Evolutionary conservation across 2,329 filamentous ascomycete species (phyloP), one percentile per base, ranked within the genome.

Genomic region (Allantophomopsis lycopodina): DNA sequence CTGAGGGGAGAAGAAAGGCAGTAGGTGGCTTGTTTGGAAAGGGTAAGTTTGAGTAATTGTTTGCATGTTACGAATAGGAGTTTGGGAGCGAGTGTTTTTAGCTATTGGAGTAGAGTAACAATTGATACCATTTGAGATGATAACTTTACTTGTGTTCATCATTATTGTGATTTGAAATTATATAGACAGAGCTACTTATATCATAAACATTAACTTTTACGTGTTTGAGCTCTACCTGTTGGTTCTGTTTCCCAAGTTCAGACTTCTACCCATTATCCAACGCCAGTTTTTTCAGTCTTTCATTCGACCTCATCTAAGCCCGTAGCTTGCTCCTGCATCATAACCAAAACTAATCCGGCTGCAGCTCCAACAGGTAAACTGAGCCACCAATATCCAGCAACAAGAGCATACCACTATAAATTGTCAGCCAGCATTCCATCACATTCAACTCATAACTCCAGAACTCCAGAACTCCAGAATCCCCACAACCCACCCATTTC

Each of bases 11-110:
- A 51, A 60, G 69, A 20, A 68, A 69, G 46, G 64, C 65, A 13
- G 71, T 79, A 0, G 70, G 72, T 5, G 73, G 72, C 1, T 50
- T 81, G 45, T 67, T 80, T 57, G 71, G 69, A 0, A 63, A 60
- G 23, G 75, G 75, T 7, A 63, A 59, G 46, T 75, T 74, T 56
- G 70, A 56, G 16, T 57, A 47, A 21, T 34, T 34, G 32, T 34
- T 34, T 34, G 32, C 14, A 17, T 34, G 4, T n/a, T 34, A 17
- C 12, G n/a, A 13, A 34, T 34, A 17, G 16, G 16, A 12, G 13
- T 13, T 14, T 34, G n/a, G 32, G 32, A 17, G 14, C 16, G 32
- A 12, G 10, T 17, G 32, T 7, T 28, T 28, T 12, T 8, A 8
- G 23, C 23, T 6, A 10, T 28, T 28, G 8, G 23, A 28, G 23